Evolutionary conservation across 2,329 filamentous ascomycete species (phyloP).

Genomic region (Falciphora oryzae): DNA sequence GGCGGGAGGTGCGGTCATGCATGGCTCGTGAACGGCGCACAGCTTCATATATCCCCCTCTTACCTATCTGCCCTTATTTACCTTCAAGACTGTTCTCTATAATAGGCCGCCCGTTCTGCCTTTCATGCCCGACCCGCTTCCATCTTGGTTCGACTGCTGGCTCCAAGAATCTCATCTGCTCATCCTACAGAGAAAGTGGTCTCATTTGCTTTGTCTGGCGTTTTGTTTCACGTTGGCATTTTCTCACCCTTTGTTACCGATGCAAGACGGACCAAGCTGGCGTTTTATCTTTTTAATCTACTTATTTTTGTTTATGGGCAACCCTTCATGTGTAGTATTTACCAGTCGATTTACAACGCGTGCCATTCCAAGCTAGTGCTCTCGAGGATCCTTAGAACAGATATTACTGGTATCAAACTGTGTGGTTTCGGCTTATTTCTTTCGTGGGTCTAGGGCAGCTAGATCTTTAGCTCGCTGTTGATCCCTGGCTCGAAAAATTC

Average conservation of each 20-base stretch:
- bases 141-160: background rate
- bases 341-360: background rate
- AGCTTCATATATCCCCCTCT: background rate
- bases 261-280: background rate
- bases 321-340: background rate
- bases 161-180: background rate
- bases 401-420: background rate
- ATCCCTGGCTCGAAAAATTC: too few species aligned
- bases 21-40: background rate
- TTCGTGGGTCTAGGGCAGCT: background rate
- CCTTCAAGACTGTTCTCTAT: background rate
- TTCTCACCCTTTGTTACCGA: background rate
- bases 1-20: background rate
- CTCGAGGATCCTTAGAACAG: background rate
- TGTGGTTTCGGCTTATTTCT: background rate
- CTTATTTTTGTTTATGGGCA: background rate
- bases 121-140: background rate
- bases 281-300: background rate
- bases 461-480: background rate
- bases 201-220: background rate
- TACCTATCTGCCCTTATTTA: background rate
- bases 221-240: background rate
- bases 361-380: background rate
- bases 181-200: background rate
- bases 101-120: background rate